Base-by-base conservation (phyloP, 768 basidiomycete species). In the Lactifluus piperatus region DNA sequence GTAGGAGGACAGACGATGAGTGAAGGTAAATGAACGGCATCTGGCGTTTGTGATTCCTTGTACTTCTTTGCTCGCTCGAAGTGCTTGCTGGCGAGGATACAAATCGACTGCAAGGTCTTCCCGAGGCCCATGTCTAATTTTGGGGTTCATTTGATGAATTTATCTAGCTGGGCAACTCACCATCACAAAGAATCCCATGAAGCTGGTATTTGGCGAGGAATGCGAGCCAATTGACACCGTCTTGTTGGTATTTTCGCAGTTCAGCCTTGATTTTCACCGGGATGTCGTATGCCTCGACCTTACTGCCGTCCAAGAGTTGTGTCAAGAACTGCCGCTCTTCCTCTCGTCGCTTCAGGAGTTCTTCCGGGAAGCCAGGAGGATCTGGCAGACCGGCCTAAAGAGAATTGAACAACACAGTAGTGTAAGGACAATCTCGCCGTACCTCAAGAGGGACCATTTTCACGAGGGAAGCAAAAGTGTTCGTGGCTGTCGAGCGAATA, bases 361-460 rank as follows among this genome's bases (percentile, higher is more conserved):
- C 93, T 32, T 83, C 81, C 0, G 97, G 84, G 74, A 99, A 97
- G 26, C 88, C 91, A 4, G 86, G 86, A 29, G 97, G 95, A 69
- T 97, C 94, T 13, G 97, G 97, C n/a, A 98, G 75, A 57, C 95
- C 97, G 66, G 92, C 91, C 93, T 56, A 9, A 24, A 61, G 30
- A 5, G 27, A 32, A 51, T 34, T 61, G 24, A 58, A 22, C 20
- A 18, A 44, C 6, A 32, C 34, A 44, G 37, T 22, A 18, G 32
- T 4, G 26, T 4, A 27, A 46, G 29, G 50, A 29, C 45, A 22
- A 43, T 18, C 26, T 37, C 5, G 22, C 65, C 78, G 60, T 62
- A 93, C 94, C 81, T 98, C 97, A 0, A 99, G 78, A 5, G 97
- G 97, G 13, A 98, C 92, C 88, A 99, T 95, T 76, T 98, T 97